A percentile compares a stretch with the other conserved stretches of the same genome.
These are phyloP conservation scores for Schwanniomyces pseudopolymorphus DNA, from an alignment of 805 yeast genomes.

Conservation along the genomic window DNA sequence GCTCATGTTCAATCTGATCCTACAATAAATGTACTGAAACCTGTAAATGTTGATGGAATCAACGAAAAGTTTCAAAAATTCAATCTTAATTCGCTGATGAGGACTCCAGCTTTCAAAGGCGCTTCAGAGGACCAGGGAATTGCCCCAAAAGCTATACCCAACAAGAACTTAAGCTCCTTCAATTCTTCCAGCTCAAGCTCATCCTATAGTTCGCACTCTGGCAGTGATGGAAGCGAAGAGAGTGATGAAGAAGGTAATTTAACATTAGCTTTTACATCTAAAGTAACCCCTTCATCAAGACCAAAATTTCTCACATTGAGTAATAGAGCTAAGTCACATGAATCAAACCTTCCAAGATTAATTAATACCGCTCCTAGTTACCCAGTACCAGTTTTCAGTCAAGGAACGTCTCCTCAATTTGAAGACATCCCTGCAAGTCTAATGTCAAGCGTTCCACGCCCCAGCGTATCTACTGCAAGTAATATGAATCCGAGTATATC, in stretches of 20 bases:
- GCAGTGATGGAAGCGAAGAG: conserved; percentile 16
- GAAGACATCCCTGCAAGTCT: conserved; percentile 44
- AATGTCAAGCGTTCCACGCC: conserved; percentile 29
- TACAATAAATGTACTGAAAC: conserved; percentile 4
- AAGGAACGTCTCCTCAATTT: conserved; percentile 30
- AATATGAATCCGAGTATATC: conserved; percentile 14
- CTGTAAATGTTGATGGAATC: conserved; percentile 15
- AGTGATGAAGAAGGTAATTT: conserved; percentile 44
- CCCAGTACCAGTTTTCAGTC: conserved; percentile 31
- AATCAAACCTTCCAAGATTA: conserved; percentile 36
- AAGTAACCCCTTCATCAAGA: conserved; percentile 30
- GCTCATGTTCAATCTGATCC: conserved; percentile 8
- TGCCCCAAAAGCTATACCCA: conserved; percentile 17
- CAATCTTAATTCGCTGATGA: conserved; percentile 38
- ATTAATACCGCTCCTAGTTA: conserved; percentile 15
- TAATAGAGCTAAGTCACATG: conserved; percentile 41
- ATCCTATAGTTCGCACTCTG: conserved; percentile 11
- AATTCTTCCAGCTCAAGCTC: conserved; percentile 9
- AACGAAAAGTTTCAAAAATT: conserved; percentile 36
- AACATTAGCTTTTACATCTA: conserved; percentile 45
- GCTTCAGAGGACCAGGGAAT: conserved; percentile 13
- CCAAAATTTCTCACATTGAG: conserved; percentile 34
- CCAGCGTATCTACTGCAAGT: conserved; percentile 17
- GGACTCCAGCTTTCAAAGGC: conserved; percentile 8
- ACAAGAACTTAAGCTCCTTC: conserved; percentile 8